Percentiles rank a stretch among this genome's conserved stretches.
These are phyloP conservation scores for Candida silvatica DNA, from an alignment of 805 yeast genomes.

Conservation along the genomic window DNA sequence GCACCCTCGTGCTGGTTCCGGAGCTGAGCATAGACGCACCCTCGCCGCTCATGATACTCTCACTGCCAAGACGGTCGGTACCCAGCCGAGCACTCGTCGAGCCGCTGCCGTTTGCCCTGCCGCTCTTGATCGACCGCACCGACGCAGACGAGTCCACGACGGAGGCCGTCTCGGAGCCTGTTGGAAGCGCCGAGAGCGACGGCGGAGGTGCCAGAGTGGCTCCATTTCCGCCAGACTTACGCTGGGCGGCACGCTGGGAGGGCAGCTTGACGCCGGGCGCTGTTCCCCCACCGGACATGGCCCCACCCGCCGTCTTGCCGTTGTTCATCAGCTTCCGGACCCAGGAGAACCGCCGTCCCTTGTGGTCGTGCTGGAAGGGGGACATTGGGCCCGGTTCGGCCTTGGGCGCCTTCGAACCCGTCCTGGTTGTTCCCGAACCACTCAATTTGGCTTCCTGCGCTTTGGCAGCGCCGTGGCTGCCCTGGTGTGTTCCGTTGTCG, in stretches of 20 bases:
- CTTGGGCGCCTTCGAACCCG: no score
- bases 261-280: neutral
- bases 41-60: constrained; percentile 11
- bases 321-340: constrained; percentile 26
- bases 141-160: constrained; percentile 1
- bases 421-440: no score
- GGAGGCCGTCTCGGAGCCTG: constrained; percentile 1
- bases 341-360: constrained; percentile 25
- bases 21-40: constrained; percentile 8
- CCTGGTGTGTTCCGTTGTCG: no score
- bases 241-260: constrained; percentile 1
- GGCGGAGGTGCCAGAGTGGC: no score
- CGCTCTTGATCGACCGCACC: constrained; percentile 3
- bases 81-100: neutral
- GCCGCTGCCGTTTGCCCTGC: constrained; percentile 1
- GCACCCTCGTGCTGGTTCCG: neutral
- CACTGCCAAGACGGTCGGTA: constrained; percentile 6
- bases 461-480: no score
- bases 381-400: no score
- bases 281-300: neutral
- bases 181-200: no score
- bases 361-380: no score
- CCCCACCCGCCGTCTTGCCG: constrained; percentile 5
- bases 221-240: neutral
- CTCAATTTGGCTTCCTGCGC: no score